Percentiles rank a stretch among this genome's conserved stretches.
Conservation (phyloP, 2,329 filamentous ascomycete genomes). For the Aspergillus sergii region DNA sequence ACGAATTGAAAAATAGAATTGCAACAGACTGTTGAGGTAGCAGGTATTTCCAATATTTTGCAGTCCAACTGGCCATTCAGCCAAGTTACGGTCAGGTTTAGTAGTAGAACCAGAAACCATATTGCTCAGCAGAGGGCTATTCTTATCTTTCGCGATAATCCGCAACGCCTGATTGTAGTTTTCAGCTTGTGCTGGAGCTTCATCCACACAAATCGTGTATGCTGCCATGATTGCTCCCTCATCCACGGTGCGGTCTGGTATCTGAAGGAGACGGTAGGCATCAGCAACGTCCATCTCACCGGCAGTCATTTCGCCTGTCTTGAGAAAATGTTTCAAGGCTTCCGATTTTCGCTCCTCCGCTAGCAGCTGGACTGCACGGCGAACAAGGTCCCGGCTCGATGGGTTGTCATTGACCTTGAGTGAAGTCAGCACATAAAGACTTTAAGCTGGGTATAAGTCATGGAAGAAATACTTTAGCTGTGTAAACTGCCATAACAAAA, state of each 20-base stretch:
- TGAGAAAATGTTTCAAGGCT: constrained; percentile 54
- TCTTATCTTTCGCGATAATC: constrained; percentile 49
- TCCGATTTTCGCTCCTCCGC: constrained; percentile 61
- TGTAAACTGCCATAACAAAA: constrained; percentile 59
- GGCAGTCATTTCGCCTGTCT: constrained; percentile 52
- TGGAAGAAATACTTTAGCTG: constrained; percentile 52
- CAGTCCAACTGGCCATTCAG: constrained; percentile 77
- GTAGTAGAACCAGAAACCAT: constrained; percentile 35
- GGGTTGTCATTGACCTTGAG: constrained; percentile 55
- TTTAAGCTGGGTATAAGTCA: background rate
- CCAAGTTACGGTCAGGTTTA: constrained; percentile 36
- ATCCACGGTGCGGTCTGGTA: constrained; percentile 54
- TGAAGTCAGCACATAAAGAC: constrained; percentile 7
- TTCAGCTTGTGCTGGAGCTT: constrained; percentile 49
- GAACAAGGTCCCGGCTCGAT: constrained; percentile 51
- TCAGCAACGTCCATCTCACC: constrained; percentile 59
- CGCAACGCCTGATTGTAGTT: constrained; percentile 50
- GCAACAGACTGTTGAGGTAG: constrained; percentile 93
- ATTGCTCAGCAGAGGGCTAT: constrained; percentile 40
- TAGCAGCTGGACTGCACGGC: constrained; percentile 61
- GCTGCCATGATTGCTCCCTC: constrained; percentile 54
- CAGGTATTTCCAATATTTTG: constrained; percentile 97
- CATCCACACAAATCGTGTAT: constrained; percentile 50
- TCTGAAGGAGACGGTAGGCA: constrained; percentile 55
- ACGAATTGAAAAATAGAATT: constrained; percentile 90